phyloP scores from a whole-genome alignment of 2,329 filamentous ascomycete genomes.

The Blastomyces silverae region DNA sequence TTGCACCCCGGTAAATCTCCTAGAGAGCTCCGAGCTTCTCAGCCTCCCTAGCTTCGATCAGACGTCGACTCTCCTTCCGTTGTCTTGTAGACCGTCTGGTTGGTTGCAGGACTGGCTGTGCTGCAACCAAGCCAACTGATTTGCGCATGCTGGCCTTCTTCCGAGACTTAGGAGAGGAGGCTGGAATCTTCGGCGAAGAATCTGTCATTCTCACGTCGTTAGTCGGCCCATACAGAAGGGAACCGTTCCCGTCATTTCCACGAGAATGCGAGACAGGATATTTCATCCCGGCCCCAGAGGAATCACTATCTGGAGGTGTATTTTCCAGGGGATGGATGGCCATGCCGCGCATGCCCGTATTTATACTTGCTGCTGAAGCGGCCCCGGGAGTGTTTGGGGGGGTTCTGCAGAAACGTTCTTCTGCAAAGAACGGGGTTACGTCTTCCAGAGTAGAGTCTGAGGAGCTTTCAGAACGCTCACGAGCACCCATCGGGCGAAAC shows the following conservation, averaged over 20 bases:
- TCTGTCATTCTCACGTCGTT: not conserved
- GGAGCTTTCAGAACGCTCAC: not conserved
- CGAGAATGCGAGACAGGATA: not conserved
- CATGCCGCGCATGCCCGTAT: not conserved
- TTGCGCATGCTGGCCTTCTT: not conserved
- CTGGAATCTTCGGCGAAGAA: not conserved
- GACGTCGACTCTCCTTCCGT: constrained; percentile 1
- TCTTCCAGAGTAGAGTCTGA: not conserved
- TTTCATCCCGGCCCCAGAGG: not conserved
- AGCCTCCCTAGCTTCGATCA: constrained; percentile 1
- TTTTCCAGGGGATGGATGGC: not conserved
- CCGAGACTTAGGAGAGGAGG: not conserved
- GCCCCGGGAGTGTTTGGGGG: not conserved
- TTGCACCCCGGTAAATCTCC: not conserved
- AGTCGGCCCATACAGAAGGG: not conserved
- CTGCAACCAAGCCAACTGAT: not conserved
- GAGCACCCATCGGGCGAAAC: not conserved
- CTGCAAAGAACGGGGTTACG: not conserved
- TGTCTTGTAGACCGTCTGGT: constrained; percentile 2
- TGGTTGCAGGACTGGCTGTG: not conserved
- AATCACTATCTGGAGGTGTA: not conserved
- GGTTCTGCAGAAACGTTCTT: not conserved
- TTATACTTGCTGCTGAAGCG: not conserved
- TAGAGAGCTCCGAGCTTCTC: not conserved
- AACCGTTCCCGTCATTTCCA: not conserved